Conservation (phyloP, 306 rosid species). For the Quercus gilva region DNA sequence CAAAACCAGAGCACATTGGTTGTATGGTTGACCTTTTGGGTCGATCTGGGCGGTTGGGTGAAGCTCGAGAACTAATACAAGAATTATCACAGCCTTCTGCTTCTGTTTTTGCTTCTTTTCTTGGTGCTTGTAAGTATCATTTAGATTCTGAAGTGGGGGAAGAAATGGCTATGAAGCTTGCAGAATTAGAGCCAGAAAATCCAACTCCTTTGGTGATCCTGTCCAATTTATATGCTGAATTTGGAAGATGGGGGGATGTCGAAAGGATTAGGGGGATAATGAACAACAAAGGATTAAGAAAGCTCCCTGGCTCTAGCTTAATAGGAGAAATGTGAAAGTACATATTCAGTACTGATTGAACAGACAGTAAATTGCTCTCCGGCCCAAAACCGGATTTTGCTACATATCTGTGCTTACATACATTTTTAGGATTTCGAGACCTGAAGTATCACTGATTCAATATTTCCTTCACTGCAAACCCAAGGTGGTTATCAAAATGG, state of each 20-base stretch:
- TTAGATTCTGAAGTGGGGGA: slow-evolving; percentile 55
- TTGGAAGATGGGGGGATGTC: slow-evolving; percentile 75
- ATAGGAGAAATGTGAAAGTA: slow-evolving; percentile 42
- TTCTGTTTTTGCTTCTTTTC: slow-evolving; percentile 63
- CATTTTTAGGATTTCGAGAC: slow-evolving; percentile 1
- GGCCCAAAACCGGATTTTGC: slow-evolving; percentile 19
- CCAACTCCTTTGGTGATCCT: slow-evolving; percentile 57
- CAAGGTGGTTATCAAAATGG: slow-evolving; percentile 62
- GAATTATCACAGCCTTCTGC: slow-evolving; percentile 54
- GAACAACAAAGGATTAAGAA: slow-evolving; percentile 43
- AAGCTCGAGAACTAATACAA: slow-evolving; percentile 44
- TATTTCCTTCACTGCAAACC: slow-evolving; percentile 66
- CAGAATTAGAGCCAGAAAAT: slow-evolving; percentile 58
- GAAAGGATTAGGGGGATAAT: slow-evolving; percentile 61
- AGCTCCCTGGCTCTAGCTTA: slow-evolving; percentile 59
- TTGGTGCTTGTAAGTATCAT: slow-evolving; percentile 59
- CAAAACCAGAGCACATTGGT: slow-evolving; percentile 53
- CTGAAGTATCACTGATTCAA: slow-evolving; percentile 36
- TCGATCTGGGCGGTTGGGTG: slow-evolving; percentile 56
- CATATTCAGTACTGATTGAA: slow-evolving; percentile 7
- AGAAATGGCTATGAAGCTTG: slow-evolving; percentile 54
- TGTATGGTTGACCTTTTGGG: slow-evolving; percentile 73
- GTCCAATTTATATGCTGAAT: slow-evolving; percentile 64
- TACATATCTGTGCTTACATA: slow-evolving; percentile 13
- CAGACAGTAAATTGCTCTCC: slow-evolving; percentile 17